phyloP scores from a whole-genome alignment of 495 filamentous ascomycete species.

The Corynascus novoguineensis region DNA sequence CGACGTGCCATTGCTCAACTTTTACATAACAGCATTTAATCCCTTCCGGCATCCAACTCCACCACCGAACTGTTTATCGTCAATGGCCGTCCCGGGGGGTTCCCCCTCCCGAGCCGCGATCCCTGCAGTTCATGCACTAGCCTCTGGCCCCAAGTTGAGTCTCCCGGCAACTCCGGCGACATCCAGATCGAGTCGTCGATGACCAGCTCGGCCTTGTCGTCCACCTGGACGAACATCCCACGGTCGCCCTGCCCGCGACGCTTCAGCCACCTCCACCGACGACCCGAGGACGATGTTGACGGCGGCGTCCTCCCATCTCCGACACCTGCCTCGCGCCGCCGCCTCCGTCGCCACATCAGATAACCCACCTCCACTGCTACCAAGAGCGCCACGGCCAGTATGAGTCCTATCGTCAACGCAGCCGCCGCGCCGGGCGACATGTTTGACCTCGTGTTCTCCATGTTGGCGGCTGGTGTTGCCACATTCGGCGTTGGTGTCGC shows the following conservation, averaged over 20 bases:
- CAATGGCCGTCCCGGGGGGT: background rate
- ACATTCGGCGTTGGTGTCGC: background rate
- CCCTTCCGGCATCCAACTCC: conserved; percentile 8
- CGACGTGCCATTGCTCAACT: no score
- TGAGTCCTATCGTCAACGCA: conserved; percentile 13
- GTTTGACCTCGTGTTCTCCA: background rate
- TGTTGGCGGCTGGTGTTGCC: background rate
- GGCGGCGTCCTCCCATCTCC: background rate
- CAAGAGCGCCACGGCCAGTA: conserved; percentile 7
- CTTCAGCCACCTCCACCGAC: background rate
- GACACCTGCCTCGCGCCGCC: conserved; percentile 1
- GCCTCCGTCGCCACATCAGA: conserved; percentile 15
- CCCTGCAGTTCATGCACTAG: conserved; percentile 14
- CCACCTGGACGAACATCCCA: conserved; percentile 8
- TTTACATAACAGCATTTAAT: no score
- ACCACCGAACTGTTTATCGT: conserved; percentile 15
- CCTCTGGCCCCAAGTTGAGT: conserved; percentile 4
- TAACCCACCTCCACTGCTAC: conserved; percentile 10
- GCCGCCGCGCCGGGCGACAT: conserved; percentile 7
- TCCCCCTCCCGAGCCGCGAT: background rate
- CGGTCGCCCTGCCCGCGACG: conserved; percentile 1
- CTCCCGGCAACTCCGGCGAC: conserved; percentile 15
- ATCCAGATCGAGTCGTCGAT: background rate
- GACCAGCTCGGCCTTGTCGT: conserved; percentile 3
- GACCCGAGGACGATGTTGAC: no score